phyloP scores from a whole-genome alignment of 208 protist genomes.

The Plasmodiophora brassicae region DNA sequence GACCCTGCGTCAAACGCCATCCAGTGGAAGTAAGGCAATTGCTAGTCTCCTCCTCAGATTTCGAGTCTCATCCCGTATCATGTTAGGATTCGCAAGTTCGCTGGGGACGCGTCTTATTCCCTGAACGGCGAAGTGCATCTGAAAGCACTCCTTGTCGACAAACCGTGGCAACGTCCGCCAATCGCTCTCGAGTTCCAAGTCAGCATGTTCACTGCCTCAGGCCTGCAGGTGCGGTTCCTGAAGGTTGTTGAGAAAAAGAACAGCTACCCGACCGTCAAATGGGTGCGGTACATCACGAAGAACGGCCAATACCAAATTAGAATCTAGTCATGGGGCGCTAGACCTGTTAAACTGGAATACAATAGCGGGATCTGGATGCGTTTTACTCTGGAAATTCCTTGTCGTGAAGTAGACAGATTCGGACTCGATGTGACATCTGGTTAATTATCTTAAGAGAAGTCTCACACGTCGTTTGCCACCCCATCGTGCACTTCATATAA shows the following conservation, averaged over 20 bases:
- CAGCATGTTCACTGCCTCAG: constrained; percentile 88
- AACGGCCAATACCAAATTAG: constrained; percentile 91
- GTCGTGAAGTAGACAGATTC: too few relatives aligned
- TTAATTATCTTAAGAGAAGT: too few relatives aligned
- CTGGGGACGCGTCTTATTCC: constrained; percentile 70
- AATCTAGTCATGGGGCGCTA: too few relatives aligned
- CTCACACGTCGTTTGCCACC: too few relatives aligned
- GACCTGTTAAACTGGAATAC: too few relatives aligned
- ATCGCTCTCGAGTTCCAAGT: constrained; percentile 88
- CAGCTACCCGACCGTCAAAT: constrained; percentile 86
- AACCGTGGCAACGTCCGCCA: constrained; percentile 81
- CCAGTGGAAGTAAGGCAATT: too few relatives aligned
- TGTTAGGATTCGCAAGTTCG: constrained; percentile 61
- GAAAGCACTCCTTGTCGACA: constrained; percentile 63
- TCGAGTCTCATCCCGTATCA: too few relatives aligned
- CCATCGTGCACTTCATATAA: too few relatives aligned
- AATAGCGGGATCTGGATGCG: too few relatives aligned
- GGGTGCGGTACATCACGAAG: constrained; percentile 94
- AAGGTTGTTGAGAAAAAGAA: constrained; percentile 71
- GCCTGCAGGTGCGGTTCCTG: constrained; percentile 87
- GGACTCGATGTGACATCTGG: too few relatives aligned
- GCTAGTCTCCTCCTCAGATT: too few relatives aligned
- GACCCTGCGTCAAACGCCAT: constrained; percentile 25
- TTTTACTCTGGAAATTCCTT: too few relatives aligned
- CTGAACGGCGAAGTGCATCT: constrained; percentile 82